Evolutionary conservation across 2,329 filamentous ascomycete genomes (phyloP).

Genomic region (Neonectria ditissima): DNA sequence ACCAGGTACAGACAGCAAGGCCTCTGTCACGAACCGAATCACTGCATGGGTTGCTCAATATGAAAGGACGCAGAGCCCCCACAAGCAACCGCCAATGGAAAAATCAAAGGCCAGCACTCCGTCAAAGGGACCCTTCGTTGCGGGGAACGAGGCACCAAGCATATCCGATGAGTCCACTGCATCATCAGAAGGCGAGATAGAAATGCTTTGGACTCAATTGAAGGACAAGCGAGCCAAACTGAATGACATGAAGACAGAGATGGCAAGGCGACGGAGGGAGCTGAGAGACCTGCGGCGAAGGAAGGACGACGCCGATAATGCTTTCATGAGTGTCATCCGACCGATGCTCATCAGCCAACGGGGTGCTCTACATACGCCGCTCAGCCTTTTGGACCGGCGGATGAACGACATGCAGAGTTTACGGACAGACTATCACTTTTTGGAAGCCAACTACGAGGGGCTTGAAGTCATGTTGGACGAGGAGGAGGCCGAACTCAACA

Average conservation of each 20-base stretch:
- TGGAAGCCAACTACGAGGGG: slow-evolving; percentile 53
- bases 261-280: slow-evolving; percentile 49
- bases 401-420: slow-evolving; percentile 53
- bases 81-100: slow-evolving; percentile 28
- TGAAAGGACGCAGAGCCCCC: slow-evolving; percentile 45
- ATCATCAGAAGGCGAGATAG: slow-evolving; percentile 48
- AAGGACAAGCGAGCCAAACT: slow-evolving; percentile 49
- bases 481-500: slow-evolving; percentile 51
- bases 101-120: slow-evolving; percentile 12
- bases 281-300: slow-evolving; percentile 48
- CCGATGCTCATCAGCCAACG: slow-evolving; percentile 50
- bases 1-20: slow-evolving; percentile 41
- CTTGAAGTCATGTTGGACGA: slow-evolving; percentile 52
- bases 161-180: slow-evolving; percentile 28
- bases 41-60: slow-evolving; percentile 50
- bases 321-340: slow-evolving; percentile 54
- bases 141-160: slow-evolving; percentile 25
- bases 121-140: slow-evolving; percentile 25
- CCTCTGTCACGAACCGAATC: slow-evolving; percentile 49
- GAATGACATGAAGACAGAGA: slow-evolving; percentile 46
- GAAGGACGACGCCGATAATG: slow-evolving; percentile 54
- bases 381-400: slow-evolving; percentile 44
- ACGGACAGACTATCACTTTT: slow-evolving; percentile 53
- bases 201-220: slow-evolving; percentile 51
- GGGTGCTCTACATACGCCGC: slow-evolving; percentile 34